Evolutionary conservation across 179 eudicot genomes (phyloP).

Genomic region (Patellifolia procumbens): DNA sequence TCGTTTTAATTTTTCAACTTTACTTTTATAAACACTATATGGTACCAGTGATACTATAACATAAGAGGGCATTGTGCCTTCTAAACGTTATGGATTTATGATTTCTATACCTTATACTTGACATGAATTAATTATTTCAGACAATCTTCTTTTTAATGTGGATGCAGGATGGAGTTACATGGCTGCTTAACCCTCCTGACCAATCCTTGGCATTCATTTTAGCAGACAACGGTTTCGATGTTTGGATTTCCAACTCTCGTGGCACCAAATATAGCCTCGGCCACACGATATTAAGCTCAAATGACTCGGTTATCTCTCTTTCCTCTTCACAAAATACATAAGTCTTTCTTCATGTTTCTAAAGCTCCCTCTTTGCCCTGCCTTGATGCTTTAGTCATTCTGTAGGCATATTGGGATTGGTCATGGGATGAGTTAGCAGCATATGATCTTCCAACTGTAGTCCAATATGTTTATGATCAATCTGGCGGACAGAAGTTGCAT

Average conservation of each 20-base stretch:
- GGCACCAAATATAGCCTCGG: constrained; percentile 60
- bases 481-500: constrained; percentile 54
- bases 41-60: too few species aligned
- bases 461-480: constrained; percentile 44
- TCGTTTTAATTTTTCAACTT: too few species aligned
- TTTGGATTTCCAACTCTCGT: constrained; percentile 64
- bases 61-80: too few species aligned
- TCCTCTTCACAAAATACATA: not conserved
- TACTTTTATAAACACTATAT: too few species aligned
- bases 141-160: not conserved
- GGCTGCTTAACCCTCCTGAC: constrained; percentile 54
- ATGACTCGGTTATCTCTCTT: constrained; percentile 40
- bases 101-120: too few species aligned
- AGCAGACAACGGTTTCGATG: constrained; percentile 75
- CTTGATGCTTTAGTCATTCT: constrained; percentile 10
- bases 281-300: constrained; percentile 53
- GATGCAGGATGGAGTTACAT: constrained; percentile 58
- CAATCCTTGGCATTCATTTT: constrained; percentile 57
- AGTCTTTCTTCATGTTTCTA: not conserved
- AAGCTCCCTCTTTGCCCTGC: not conserved
- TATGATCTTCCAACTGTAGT: constrained; percentile 55
- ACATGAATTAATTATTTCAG: not conserved
- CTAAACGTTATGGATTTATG: too few species aligned
- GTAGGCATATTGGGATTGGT: constrained; percentile 75
- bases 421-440: constrained; percentile 68